Evolutionary conservation across 2,329 filamentous ascomycete species (phyloP).

Genomic region (Arthroderma sp.): DNA sequence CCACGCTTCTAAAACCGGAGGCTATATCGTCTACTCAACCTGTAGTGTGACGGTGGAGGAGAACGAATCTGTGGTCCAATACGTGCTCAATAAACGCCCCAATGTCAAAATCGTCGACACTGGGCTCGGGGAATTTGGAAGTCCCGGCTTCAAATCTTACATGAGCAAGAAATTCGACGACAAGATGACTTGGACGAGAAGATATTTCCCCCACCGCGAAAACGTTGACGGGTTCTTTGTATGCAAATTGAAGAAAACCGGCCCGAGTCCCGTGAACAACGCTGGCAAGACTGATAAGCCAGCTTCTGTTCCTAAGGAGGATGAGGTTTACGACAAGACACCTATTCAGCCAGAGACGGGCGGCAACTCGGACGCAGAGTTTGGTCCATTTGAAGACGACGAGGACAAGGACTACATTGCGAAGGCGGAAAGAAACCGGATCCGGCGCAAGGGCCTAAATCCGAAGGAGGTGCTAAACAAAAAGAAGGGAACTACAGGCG

Average conservation of each 20-base stretch:
- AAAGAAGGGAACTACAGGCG: slow-evolving; percentile 9
- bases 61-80: slow-evolving; percentile 86
- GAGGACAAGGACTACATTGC: slow-evolving; percentile 60
- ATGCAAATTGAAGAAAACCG: slow-evolving; percentile 90
- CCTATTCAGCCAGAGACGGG: slow-evolving; percentile 42
- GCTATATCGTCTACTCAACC: slow-evolving; percentile 92
- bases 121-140: slow-evolving; percentile 68
- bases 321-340: slow-evolving; percentile 51
- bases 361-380: slow-evolving; percentile 36
- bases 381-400: slow-evolving; percentile 62
- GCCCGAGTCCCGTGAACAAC: slow-evolving; percentile 47
- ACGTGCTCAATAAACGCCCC: slow-evolving; percentile 77
- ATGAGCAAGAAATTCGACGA: slow-evolving; percentile 85
- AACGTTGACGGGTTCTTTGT: slow-evolving; percentile 99
- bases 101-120: slow-evolving; percentile 92
- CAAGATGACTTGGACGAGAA: slow-evolving; percentile 65
- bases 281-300: slow-evolving; percentile 12
- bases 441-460: slow-evolving; percentile 62
- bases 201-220: slow-evolving; percentile 83
- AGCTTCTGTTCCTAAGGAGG: slow-evolving; percentile 25
- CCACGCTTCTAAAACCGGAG: slow-evolving; percentile 80
- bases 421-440: slow-evolving; percentile 57
- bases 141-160: slow-evolving; percentile 81
- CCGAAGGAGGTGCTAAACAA: slow-evolving; percentile 44
- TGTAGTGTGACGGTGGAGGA: slow-evolving; percentile 92